phyloP scores from a whole-genome alignment of 371 early-diverging fungal genomes.

The Funneliformis caledonium region DNA sequence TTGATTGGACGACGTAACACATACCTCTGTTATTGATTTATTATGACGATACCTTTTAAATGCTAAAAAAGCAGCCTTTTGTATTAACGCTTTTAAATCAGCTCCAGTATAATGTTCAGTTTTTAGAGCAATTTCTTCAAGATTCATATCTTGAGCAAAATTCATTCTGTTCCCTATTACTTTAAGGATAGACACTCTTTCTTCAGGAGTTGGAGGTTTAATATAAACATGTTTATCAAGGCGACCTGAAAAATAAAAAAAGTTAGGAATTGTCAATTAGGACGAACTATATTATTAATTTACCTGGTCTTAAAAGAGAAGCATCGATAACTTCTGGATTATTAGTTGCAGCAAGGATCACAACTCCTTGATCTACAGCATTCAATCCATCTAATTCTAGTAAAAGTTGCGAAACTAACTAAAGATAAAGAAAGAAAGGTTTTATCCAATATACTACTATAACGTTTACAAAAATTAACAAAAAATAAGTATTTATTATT shows the following conservation, averaged over 20 bases:
- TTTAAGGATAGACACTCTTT: slow-evolving; percentile 74
- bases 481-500: background rate
- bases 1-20: background rate
- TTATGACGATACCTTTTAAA: slow-evolving; percentile 3
- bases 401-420: slow-evolving; percentile 74
- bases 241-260: slow-evolving; percentile 58
- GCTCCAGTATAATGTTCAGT: slow-evolving; percentile 78
- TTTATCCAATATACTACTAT: background rate
- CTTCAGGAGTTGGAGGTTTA: slow-evolving; percentile 67
- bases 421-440: background rate
- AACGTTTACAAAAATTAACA: too few relatives aligned
- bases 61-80: slow-evolving; percentile 73
- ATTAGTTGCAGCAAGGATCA: slow-evolving; percentile 90
- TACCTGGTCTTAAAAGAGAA: slow-evolving; percentile 84
- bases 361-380: slow-evolving; percentile 50
- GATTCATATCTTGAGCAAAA: slow-evolving; percentile 57
- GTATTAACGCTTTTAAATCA: slow-evolving; percentile 78
- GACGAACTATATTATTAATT: background rate
- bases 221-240: slow-evolving; percentile 86
- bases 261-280: background rate
- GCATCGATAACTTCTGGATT: slow-evolving; percentile 81
- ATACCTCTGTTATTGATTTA: background rate
- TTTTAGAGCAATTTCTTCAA: slow-evolving; percentile 54
- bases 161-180: slow-evolving; percentile 60
- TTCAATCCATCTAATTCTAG: slow-evolving; percentile 78